Base-by-base conservation (phyloP, 768 basidiomycete species). In the Strobilomyces dryophilus region DNA sequence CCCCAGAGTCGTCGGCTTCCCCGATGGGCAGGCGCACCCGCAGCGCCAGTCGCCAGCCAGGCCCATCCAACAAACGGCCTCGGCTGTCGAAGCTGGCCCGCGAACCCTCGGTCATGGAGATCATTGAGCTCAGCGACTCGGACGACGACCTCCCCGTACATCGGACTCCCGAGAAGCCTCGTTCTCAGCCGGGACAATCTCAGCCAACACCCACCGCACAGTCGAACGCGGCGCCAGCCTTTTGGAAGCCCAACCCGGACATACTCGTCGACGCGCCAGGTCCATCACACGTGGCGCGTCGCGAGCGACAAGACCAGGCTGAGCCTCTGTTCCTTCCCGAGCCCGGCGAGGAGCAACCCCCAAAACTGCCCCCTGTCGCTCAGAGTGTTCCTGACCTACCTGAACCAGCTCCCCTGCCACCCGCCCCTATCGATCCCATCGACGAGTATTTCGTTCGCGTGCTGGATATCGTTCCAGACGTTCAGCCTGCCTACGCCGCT, bases 391-490 rank as follows among this genome's bases (percentile, higher is more conserved):
- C 11, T 3, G 42, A 41, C 5, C n/a, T 18, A 12, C 51, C 51
- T 31, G 45, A 46, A 8, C 58, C 50, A 26, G 46, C 44, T n/a
- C 32, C 53, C 15, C 57, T 52, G 3, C 55, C 53, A 21, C 45
- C 52, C 14, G 44, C 41, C 6, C 43, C 26, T 26, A 60, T 49
- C 51, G 71, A 53, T 54, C 59, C 51, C 53, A 49, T 55, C 52
- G 71, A 70, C 43, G 59, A 32, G 17, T 68, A 62, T 41, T 54
- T 85, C 29, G 74, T 79, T 1, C 80, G 74, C 39, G 74, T 89
- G 29, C 71, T 86, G 35, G 85, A 88, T 60, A 78, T 91, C 42
- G 66, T 89, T 12, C 89, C 89, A 0, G 85, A 89, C 58, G 84
- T 89, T 21, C 74, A 78, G 20, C 81, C 83, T 5, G 70, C 74